phyloP scores from a whole-genome alignment of 495 filamentous ascomycete species.

The Hypoxylon cercidicola region DNA sequence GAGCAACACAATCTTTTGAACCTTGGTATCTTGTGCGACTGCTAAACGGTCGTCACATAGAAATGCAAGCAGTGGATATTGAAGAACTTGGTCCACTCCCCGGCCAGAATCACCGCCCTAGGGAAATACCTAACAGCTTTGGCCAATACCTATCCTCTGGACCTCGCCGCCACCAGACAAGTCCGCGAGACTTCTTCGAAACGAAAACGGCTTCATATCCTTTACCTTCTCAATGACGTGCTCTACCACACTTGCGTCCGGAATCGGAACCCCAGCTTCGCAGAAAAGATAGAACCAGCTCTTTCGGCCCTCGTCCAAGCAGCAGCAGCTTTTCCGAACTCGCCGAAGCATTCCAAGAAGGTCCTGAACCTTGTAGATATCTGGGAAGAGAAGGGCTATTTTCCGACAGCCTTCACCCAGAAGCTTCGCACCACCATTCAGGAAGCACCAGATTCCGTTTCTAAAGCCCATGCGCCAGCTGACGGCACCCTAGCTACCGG shows the following conservation, averaged over 20 bases:
- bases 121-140: conserved; percentile 81
- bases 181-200: conserved; percentile 65
- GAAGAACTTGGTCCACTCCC: conserved; percentile 73
- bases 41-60: conserved; percentile 70
- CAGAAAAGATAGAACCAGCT: conserved; percentile 67
- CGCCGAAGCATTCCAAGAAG: conserved; percentile 73
- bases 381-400: conserved; percentile 80
- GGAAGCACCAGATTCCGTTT: conserved; percentile 49
- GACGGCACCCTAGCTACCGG: conserved; percentile 25
- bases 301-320: conserved; percentile 70
- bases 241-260: conserved; percentile 82
- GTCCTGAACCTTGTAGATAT: conserved; percentile 72
- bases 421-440: conserved; percentile 69
- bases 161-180: conserved; percentile 42
- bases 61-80: conserved; percentile 89
- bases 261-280: conserved; percentile 63
- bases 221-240: conserved; percentile 86
- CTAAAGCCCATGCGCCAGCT: conserved; percentile 24
- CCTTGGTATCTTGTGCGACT: conserved; percentile 60
- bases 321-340: conserved; percentile 70
- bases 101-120: conserved; percentile 70
- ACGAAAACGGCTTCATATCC: conserved; percentile 77
- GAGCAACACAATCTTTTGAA: conserved; percentile 68
- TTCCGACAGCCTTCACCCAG: conserved; percentile 64
- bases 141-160: conserved; percentile 65